Conservation (phyloP, 2,329 filamentous ascomycete genomes). For the Coccinonectria pachysandricola region DNA sequence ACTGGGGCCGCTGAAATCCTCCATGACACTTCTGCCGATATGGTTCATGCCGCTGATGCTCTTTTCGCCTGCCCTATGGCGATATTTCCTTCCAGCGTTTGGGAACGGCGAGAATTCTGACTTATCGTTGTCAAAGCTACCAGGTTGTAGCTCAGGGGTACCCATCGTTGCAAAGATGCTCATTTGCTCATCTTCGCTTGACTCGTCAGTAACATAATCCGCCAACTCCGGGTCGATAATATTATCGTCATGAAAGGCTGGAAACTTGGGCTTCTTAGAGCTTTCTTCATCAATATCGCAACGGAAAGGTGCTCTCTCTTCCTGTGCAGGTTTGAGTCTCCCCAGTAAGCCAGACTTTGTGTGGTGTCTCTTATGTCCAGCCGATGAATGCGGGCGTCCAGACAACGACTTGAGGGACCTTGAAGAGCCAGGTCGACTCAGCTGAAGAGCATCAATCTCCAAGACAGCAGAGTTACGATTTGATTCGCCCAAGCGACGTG, state of each 20-base stretch:
- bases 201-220: constrained; percentile 91
- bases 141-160: constrained; percentile 53
- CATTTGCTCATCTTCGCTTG: constrained; percentile 85
- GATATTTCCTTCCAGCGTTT: constrained; percentile 63
- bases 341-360: constrained; percentile 79
- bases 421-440: constrained; percentile 88
- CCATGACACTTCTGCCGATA: constrained; percentile 53
- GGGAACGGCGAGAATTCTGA: constrained; percentile 62
- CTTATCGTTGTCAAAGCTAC: constrained; percentile 65
- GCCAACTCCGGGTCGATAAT: constrained; percentile 96
- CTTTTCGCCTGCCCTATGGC: constrained; percentile 64
- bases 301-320: constrained; percentile 83
- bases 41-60: constrained; percentile 62
- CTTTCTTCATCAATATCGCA: constrained; percentile 58
- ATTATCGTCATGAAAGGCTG: constrained; percentile 96
- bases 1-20: constrained; percentile 48
- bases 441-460: constrained; percentile 75
- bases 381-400: constrained; percentile 63
- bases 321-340: constrained; percentile 58
- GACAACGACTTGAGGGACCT: constrained; percentile 72
- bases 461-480: constrained; percentile 81
- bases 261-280: constrained; percentile 55
- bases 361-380: constrained; percentile 70
- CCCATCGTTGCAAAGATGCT: constrained; percentile 66
- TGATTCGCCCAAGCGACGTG: constrained; percentile 58